Evolutionary conservation across 768 basidiomycete genomes (phyloP), one percentile per base, ranked within the genome.

Genomic region (Cyclocybe cylindracea): DNA sequence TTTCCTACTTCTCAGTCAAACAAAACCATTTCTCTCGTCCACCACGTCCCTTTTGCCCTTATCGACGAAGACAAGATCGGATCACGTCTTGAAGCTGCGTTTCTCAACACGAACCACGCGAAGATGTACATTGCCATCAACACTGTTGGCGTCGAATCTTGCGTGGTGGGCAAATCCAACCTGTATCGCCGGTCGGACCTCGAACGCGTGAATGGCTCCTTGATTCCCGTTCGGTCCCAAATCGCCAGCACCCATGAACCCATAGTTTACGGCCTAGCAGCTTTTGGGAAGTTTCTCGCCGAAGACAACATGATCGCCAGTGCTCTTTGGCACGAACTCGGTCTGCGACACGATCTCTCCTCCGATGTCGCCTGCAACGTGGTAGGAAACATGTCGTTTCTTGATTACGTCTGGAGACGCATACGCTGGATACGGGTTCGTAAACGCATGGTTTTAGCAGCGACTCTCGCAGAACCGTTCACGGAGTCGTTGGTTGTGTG

Each of bases 61-160:
- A 78, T 87, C 50, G 84, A 84, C 54, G 85, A 87, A 61, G 72
- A 78, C 38, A 75, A 75, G 45, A 73, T 94, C 50, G 97, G 97
- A 2, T 86, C 94, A 29, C 77, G 83, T 54, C 76, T 98, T 24
- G 97, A 99, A 71, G 89, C 93, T 54, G 93, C 91, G 0, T 99
- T 96, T 68, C 73, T 99, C 51, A 98, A 98, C 67, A 96, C 94
- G 4, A 98, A 93, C 54, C 97, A 98, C 62, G 93, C 96, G 19
- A 98, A 95, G 71, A 94, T 98, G 90, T 98, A 98, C 62, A 79
- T 98, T 46, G 94, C 94, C 8, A 92, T 98, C 65, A 95, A 96
- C 71, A 82, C 88, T 0, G 73, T 89, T 41, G 91, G 89, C 9
- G 71, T 94, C 39, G 96, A 97, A 49, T 96, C 94, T 1, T 99